These are phyloP conservation scores for Candida vartiovaarae DNA, from an alignment of 805 yeast genomes.

Conservation along the genomic window DNA sequence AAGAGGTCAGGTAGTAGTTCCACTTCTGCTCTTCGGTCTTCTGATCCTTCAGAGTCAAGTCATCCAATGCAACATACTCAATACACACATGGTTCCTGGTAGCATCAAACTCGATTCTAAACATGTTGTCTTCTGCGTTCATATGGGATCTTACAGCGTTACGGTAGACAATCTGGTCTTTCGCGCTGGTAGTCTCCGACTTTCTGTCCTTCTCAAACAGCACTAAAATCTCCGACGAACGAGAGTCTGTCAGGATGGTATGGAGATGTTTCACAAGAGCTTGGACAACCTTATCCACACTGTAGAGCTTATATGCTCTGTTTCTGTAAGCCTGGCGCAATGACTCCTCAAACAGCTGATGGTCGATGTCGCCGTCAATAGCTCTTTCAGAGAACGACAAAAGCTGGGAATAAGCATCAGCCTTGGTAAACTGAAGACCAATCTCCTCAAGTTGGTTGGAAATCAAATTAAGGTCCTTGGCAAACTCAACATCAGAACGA, in stretches of 20 bases:
- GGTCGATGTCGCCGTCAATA: slow-evolving; percentile 87
- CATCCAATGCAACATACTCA: slow-evolving; percentile 83
- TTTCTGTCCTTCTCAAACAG: slow-evolving; percentile 79
- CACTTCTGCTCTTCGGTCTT: slow-evolving; percentile 72
- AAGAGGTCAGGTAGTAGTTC: slow-evolving; percentile 91
- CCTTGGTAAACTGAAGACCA: slow-evolving; percentile 67
- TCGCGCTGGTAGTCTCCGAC: slow-evolving; percentile 58
- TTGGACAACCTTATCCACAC: slow-evolving; percentile 88
- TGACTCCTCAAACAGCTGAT: slow-evolving; percentile 91
- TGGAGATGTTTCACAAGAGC: slow-evolving; percentile 82
- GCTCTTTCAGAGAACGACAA: slow-evolving; percentile 64
- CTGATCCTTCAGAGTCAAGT: slow-evolving; percentile 71
- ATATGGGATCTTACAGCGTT: slow-evolving; percentile 78
- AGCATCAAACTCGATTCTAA: slow-evolving; percentile 71
- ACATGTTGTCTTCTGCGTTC: slow-evolving; percentile 87
- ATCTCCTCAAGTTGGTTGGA: slow-evolving; percentile 75
- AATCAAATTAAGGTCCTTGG: slow-evolving; percentile 75
- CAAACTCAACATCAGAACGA: slow-evolving; percentile 65
- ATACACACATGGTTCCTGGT: slow-evolving; percentile 47
- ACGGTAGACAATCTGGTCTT: slow-evolving; percentile 84
- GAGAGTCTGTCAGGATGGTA: slow-evolving; percentile 68
- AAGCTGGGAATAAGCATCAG: slow-evolving; percentile 72
- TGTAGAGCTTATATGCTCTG: slow-evolving; percentile 86
- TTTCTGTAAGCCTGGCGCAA: slow-evolving; percentile 92
- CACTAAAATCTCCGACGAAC: slow-evolving; percentile 71